Conservation (phyloP, 2,329 filamentous ascomycete species). For the Calonectria hongkongensis region DNA sequence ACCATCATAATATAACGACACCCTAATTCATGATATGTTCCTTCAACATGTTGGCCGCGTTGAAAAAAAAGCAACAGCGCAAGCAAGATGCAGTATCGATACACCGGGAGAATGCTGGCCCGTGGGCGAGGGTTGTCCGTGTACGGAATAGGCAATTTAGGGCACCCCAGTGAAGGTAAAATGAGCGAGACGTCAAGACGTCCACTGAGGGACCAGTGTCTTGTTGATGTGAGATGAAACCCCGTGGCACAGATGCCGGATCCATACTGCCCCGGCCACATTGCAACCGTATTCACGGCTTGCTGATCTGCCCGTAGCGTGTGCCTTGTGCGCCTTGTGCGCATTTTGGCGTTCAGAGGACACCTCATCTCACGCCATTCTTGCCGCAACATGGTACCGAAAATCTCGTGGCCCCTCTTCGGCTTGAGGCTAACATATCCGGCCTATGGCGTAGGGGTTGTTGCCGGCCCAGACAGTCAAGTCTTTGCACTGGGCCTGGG, state of each 20-base stretch:
- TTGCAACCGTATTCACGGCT: slow-evolving; percentile 28
- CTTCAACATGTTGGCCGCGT: too few relatives aligned
- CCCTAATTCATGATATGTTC: background rate
- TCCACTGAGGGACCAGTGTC: slow-evolving; percentile 8
- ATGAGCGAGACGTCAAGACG: slow-evolving; percentile 12
- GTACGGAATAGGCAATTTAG: slow-evolving; percentile 32
- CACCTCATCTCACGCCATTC: slow-evolving; percentile 41
- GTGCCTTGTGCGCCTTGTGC: slow-evolving; percentile 14
- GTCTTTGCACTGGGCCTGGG: background rate
- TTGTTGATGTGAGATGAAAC: slow-evolving; percentile 33
- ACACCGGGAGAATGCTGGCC: slow-evolving; percentile 1
- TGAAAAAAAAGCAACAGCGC: background rate
- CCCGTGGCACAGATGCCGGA: slow-evolving; percentile 25
- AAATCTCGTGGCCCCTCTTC: slow-evolving; percentile 13
- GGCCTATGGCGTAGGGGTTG: slow-evolving; percentile 7
- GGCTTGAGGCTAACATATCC: slow-evolving; percentile 18
- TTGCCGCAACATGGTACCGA: slow-evolving; percentile 27
- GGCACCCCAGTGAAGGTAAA: slow-evolving; percentile 23
- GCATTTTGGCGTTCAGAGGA: slow-evolving; percentile 31
- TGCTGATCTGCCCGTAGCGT: slow-evolving; percentile 42
- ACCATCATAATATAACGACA: too few relatives aligned
- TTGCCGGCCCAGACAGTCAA: slow-evolving; percentile 23
- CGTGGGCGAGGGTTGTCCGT: slow-evolving; percentile 12
- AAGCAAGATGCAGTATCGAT: background rate
- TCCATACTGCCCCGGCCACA: slow-evolving; percentile 26